Evolutionary conservation across 257 asterid species (phyloP).

Genomic region (Nicotiana obtusifolia): DNA sequence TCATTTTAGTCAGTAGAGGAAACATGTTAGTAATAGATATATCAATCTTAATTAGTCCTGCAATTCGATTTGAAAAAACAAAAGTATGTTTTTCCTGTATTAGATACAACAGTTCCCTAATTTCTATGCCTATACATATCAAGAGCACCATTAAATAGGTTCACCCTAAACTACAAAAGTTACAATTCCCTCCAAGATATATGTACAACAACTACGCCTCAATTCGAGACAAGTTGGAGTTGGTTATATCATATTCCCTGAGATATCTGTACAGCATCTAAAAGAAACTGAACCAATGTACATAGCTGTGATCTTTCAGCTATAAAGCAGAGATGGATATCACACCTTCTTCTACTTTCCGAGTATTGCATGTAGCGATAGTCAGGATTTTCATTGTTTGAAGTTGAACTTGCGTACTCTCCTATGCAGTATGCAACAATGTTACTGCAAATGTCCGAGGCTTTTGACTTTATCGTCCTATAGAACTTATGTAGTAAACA

Average conservation of each 20-base stretch:
- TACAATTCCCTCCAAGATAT: background rate
- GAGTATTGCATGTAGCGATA: background rate
- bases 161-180: background rate
- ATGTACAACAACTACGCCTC: background rate
- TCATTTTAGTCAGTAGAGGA: too few species aligned
- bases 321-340: background rate
- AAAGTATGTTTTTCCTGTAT: background rate
- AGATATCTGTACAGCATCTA: background rate
- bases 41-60: background rate
- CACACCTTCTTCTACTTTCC: background rate
- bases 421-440: background rate
- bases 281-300: slow-evolving; percentile 7
- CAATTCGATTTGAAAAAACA: background rate
- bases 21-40: background rate
- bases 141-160: background rate
- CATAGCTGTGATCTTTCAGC: background rate
- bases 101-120: background rate
- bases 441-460: background rate
- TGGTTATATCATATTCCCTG: background rate
- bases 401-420: background rate
- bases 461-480: background rate
- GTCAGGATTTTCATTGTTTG: background rate
- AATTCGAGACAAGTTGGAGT: too few species aligned
- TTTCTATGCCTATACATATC: background rate
- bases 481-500: background rate